These are phyloP conservation scores for Pyrenochaeta sp. DNA, from an alignment of 2,329 filamentous ascomycete species.

Conservation along the genomic window DNA sequence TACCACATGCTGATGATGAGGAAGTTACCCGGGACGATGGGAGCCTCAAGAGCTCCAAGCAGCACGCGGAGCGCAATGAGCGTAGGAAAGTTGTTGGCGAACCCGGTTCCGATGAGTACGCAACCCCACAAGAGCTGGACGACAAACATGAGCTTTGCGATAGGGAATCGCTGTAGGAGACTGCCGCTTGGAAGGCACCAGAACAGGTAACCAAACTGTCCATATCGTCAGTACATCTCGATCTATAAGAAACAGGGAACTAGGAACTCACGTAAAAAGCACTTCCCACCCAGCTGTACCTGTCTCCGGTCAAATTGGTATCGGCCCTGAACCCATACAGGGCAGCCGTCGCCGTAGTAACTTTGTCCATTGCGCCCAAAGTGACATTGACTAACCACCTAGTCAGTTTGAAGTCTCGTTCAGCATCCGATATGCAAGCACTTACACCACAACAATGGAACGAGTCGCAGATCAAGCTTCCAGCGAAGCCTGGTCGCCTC, in stretches of 20 bases:
- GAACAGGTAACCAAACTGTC: conserved; percentile 33
- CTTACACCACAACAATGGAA: conserved; percentile 50
- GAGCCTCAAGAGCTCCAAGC: conserved; percentile 64
- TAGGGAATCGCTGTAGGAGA: conserved; percentile 28
- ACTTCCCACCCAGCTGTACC: conserved; percentile 35
- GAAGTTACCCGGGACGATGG: conserved; percentile 54
- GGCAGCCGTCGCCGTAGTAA: conserved; percentile 29
- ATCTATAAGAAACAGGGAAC: conserved; percentile 3
- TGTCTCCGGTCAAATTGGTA: conserved; percentile 29
- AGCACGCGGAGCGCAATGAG: conserved; percentile 62
- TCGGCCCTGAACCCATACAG: conserved; percentile 35
- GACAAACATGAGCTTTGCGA: conserved; percentile 28
- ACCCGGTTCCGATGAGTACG: conserved; percentile 23
- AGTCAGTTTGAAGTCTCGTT: neutral
- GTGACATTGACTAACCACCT: conserved; percentile 24
- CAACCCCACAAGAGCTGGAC: conserved; percentile 23
- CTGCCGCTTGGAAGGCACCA: conserved; percentile 27
- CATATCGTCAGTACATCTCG: neutral
- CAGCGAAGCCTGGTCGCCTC: conserved; percentile 44
- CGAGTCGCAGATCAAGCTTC: conserved; percentile 54
- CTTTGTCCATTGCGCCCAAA: conserved; percentile 28
- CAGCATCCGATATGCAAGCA: neutral
- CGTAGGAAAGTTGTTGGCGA: conserved; percentile 45
- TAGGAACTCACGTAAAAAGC: conserved; percentile 17
- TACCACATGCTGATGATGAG: conserved; percentile 51